Evolutionary conservation across 306 rosid species (phyloP).

Genomic region (Mimosa pudica): DNA sequence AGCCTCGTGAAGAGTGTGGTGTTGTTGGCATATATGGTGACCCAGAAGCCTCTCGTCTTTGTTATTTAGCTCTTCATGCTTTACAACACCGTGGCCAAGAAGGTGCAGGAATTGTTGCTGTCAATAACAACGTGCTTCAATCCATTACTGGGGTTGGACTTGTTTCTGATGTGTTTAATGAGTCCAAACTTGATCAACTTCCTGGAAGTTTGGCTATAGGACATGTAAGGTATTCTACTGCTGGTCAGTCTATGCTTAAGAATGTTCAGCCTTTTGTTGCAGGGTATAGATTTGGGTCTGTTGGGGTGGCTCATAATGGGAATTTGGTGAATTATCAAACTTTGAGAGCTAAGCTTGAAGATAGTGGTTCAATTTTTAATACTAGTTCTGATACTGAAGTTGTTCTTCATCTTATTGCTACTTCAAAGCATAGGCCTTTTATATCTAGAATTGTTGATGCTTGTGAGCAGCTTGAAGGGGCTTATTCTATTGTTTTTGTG

Average conservation of each 20-base stretch:
- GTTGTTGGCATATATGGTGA: conserved; percentile 94
- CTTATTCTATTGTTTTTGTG: conserved; percentile 84
- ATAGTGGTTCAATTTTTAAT: conserved; percentile 80
- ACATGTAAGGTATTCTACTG: conserved; percentile 89
- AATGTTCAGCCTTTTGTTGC: conserved; percentile 97
- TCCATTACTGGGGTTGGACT: conserved; percentile 85
- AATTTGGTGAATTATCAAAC: conserved; percentile 77
- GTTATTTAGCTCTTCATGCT: conserved; percentile 84
- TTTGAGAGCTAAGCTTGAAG: conserved; percentile 74
- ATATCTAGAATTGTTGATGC: conserved; percentile 85
- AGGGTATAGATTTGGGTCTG: conserved; percentile 88
- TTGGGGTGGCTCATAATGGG: conserved; percentile 94
- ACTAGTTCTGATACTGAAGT: conserved; percentile 95
- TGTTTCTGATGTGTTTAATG: conserved; percentile 80
- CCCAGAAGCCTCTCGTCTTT: conserved; percentile 84
- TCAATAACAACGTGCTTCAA: conserved; percentile 63
- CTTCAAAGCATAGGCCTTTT: conserved; percentile 82
- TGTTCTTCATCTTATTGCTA: conserved; percentile 90
- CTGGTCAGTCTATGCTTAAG: conserved; percentile 87
- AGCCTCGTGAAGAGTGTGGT: conserved; percentile 97
- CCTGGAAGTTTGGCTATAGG: conserved; percentile 81
- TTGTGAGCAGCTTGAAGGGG: conserved; percentile 85
- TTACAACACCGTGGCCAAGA: conserved; percentile 98
- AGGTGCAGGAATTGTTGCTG: conserved; percentile 90
- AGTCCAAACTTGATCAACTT: conserved; percentile 75